Evolutionary conservation across 352 stramenopile genomes (phyloP), one percentile per base, ranked within the genome.

Genomic region (Pythium periplocum): DNA sequence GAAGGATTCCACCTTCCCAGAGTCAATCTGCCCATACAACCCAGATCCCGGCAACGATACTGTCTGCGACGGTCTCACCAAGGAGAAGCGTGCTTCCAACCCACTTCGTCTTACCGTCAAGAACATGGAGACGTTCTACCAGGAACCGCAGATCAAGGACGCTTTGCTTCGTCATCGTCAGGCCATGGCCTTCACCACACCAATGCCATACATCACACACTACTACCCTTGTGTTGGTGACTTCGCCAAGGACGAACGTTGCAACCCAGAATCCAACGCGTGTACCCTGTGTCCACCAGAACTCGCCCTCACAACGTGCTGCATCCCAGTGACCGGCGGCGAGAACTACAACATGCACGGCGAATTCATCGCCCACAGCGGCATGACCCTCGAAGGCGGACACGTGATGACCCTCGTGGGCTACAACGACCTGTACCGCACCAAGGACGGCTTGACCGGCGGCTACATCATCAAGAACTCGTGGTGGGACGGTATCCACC

Each of bases 391-490:
- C 4, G 75, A 86, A 34, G 75, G 75, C n/a, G 75, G 75, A 2
- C 78, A 88, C 48, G 78, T 68, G 4, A 88, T 88, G 78, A 82
- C 74, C 41, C 58, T 88, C n/a, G 73, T 82, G 9, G 78, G 75
- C 17, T 88, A 82, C 64, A 86, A 86, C 52, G 78, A 88, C 36
- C 51, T 81, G 26, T 87, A 71, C 57, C 75, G 68, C 32, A 83
- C 69, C 17, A 73, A 75, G 37, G 71, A 86, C 43, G 76, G 78
- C 53, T 82, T 68, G 57, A 86, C 72, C 0, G 78, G 75, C 36
- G 76, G 75, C 41, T 86, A 82, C 53, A 84, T 89, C 48, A 66
- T 89, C 38, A 89, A 89, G 66, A 89, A 89, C 68, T 89, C 78
- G 55, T 89, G 78, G 75, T 79, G 68, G 45, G 75, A 89, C 42